Evolutionary conservation across 2,329 filamentous ascomycete genomes (phyloP).

Genomic region (Claviceps pusilla): DNA sequence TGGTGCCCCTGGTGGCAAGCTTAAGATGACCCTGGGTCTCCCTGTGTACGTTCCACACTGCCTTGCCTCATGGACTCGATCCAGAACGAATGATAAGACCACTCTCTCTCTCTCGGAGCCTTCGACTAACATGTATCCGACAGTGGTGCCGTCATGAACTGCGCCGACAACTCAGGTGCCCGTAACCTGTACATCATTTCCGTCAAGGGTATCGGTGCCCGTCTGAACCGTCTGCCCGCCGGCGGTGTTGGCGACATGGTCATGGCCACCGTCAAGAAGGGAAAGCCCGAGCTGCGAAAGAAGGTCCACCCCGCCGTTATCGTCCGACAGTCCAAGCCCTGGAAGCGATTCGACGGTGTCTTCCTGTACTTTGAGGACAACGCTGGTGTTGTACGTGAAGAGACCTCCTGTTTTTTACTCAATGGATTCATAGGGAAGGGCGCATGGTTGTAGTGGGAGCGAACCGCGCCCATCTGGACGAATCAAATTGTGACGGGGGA

Average conservation of each 20-base stretch:
- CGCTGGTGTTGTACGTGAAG: constrained; percentile 76
- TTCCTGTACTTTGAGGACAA: constrained; percentile 99
- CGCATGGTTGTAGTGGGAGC: neutral
- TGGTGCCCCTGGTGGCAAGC: constrained; percentile 98
- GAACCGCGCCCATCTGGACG: neutral
- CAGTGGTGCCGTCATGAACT: constrained; percentile 99
- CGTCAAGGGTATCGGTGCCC: constrained; percentile 96
- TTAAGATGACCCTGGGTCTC: constrained; percentile 99
- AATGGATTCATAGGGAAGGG: neutral
- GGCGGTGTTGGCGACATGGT: constrained; percentile 99
- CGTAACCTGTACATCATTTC: constrained; percentile 99
- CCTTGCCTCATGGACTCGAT: constrained; percentile 2
- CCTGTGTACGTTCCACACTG: constrained; percentile 62
- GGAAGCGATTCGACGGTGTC: constrained; percentile 95
- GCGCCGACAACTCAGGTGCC: constrained; percentile 97
- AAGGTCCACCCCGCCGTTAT: constrained; percentile 99
- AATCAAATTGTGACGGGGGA: neutral
- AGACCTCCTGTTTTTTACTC: neutral
- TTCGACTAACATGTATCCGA: constrained; percentile 9
- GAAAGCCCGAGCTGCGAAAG: constrained; percentile 99
- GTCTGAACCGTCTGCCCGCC: constrained; percentile 91
- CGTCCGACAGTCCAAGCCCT: constrained; percentile 97
- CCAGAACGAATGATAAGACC: constrained; percentile 1
- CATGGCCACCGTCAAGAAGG: constrained; percentile 99
- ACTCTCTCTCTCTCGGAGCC: neutral